A percentile compares a stretch with the other conserved stretches of the same genome.
Evolutionary conservation across 371 early-diverging fungal genomes (phyloP).

Genomic region (Rhizomucor pusillus): DNA sequence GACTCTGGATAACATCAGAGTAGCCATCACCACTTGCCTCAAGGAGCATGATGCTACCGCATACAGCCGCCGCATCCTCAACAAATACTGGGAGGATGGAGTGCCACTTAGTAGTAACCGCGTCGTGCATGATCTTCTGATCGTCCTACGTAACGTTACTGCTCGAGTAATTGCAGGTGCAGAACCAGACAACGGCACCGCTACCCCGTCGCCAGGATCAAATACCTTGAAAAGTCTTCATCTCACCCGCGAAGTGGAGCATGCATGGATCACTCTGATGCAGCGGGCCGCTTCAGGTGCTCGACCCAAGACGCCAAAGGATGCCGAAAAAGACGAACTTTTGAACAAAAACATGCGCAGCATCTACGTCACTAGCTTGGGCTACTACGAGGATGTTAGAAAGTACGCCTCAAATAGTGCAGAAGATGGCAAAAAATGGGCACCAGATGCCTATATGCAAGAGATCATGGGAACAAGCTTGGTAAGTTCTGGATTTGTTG

Average conservation of each 20-base stretch:
- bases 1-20: constrained; percentile 50
- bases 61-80: constrained; percentile 51
- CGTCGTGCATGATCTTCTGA: constrained; percentile 51
- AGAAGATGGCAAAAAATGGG: constrained; percentile 46
- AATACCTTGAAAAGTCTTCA: constrained; percentile 15
- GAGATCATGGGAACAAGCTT: constrained; percentile 65
- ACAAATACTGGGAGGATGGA: constrained; percentile 47
- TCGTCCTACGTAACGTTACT: constrained; percentile 50
- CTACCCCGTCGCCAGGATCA: constrained; percentile 14
- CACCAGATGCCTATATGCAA: constrained; percentile 57
- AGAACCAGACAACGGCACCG: constrained; percentile 8
- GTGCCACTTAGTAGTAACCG: constrained; percentile 52
- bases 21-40: constrained; percentile 47
- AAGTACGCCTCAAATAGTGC: constrained; percentile 42
- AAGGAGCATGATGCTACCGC: constrained; percentile 32
- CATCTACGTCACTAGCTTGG: constrained; percentile 54
- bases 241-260: constrained; percentile 34
- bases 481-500: constrained; percentile 31
- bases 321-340: constrained; percentile 15
- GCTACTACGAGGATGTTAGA: constrained; percentile 57
- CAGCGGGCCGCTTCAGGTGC: constrained; percentile 15
- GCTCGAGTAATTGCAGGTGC: constrained; percentile 39
- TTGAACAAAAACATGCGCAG: constrained; percentile 43
- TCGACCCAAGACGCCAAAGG: constrained; percentile 1
- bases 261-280: constrained; percentile 45